A percentile compares a stretch with the other conserved stretches of the same genome.
These are phyloP conservation scores for Linum trigynum DNA, from an alignment of 345 rosid genomes.

Conservation along the genomic window DNA sequence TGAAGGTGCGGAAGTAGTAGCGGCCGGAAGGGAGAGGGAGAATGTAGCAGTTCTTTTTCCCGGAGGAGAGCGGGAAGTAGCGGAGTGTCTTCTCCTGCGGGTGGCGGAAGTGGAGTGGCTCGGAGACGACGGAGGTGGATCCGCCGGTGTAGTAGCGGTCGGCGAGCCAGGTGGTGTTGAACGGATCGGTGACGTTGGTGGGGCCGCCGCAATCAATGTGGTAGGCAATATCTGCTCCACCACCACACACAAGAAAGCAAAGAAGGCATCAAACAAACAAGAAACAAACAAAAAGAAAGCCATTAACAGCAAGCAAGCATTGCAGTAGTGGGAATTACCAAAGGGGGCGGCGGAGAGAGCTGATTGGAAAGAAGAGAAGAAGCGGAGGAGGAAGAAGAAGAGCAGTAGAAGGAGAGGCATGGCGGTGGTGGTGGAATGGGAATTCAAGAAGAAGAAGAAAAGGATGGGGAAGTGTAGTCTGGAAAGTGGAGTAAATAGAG, in stretches of 20 bases:
- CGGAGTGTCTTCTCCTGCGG: slow-evolving; percentile 69
- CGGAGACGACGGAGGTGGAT: slow-evolving; percentile 53
- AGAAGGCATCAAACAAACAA: slow-evolving; percentile 1
- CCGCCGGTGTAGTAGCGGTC: slow-evolving; percentile 86
- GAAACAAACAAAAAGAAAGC: too few species aligned
- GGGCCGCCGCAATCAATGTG: slow-evolving; percentile 81
- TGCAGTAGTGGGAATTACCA: too few species aligned
- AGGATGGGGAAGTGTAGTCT: not conserved
- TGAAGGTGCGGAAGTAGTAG: slow-evolving; percentile 83
- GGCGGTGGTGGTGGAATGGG: too few species aligned
- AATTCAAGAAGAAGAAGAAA: not conserved
- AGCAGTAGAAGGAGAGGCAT: too few species aligned
- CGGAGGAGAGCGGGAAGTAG: slow-evolving; percentile 82
- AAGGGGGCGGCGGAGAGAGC: too few species aligned
- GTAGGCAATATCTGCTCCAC: slow-evolving; percentile 40
- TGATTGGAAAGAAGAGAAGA: too few species aligned
- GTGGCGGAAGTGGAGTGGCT: slow-evolving; percentile 67
- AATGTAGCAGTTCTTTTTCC: slow-evolving; percentile 90
- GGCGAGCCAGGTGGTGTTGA: slow-evolving; percentile 73
- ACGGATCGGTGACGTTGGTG: slow-evolving; percentile 41
- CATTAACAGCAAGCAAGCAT: too few species aligned
- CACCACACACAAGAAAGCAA: not conserved
- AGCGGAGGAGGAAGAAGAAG: too few species aligned
- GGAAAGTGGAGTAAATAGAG: not conserved
- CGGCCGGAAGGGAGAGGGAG: slow-evolving; percentile 72